Percentiles rank a stretch among this genome's conserved stretches.
phyloP scores from a whole-genome alignment of 176 grass and related monocot species.

The Tillandsia leiboldiana region DNA sequence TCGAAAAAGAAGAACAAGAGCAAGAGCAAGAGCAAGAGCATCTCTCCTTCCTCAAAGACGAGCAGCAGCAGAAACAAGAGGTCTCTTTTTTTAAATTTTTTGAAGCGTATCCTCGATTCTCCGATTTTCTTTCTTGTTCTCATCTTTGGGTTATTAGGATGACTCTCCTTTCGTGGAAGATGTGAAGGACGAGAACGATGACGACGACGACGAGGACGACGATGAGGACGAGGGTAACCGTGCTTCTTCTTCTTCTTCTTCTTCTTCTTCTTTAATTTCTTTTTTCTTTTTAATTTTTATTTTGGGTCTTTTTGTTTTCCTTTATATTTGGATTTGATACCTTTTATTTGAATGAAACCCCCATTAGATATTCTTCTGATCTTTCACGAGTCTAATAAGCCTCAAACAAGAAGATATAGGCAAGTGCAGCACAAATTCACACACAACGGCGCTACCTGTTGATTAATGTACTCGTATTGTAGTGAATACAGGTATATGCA shows the following conservation, averaged over 20 bases:
- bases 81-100: background rate
- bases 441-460: no score
- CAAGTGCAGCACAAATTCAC: no score
- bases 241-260: constrained; percentile 8
- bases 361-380: no score
- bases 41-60: constrained; percentile 25
- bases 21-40: background rate
- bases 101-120: background rate
- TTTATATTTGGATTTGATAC: background rate
- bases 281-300: background rate
- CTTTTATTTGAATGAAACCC: background rate
- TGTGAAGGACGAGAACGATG: constrained; percentile 48
- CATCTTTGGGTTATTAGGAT: constrained; percentile 16
- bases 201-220: constrained; percentile 22
- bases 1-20: background rate
- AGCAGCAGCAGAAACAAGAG: background rate
- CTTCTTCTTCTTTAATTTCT: background rate
- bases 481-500: no score
- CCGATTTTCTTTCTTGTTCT: background rate
- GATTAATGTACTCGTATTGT: no score
- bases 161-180: constrained; percentile 64
- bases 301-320: background rate
- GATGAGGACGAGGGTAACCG: constrained; percentile 33
- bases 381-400: constrained; percentile 15
- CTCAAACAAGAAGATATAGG: background rate